Evolutionary conservation across 2,329 filamentous ascomycete species (phyloP), one percentile per base, ranked within the genome.

Genomic region (Gaeumannomyces sp.): DNA sequence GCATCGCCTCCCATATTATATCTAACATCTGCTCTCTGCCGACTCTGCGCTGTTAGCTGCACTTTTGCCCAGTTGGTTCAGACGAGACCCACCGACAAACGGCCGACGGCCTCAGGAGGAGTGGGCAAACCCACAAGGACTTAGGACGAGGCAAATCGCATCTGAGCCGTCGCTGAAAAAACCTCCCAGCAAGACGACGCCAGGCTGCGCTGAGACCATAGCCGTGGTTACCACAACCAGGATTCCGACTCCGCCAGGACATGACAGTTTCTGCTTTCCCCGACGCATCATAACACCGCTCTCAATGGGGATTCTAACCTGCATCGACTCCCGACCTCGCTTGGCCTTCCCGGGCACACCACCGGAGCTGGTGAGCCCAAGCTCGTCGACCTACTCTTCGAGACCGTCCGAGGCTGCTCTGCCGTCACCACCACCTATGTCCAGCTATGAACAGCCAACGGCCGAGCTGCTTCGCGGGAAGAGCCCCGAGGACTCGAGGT

Each of bases 301-400:
- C 74, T 79, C 82, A 82, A 86, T 85, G 83, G 83, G 82, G 77
- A 79, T 82, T 77, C 73, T 81, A 79, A 75, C 80, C 73, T 76
- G 74, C 70, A 71, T 80, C 75, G 81, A 84, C 72, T 76, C 80
- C 74, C 78, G 79, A 73, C 80, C 78, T 73, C 80, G 78, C 71
- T 78, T 81, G 74, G 76, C 78, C 73, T 75, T 79, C 68, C 82
- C 82, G 72, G 79, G 83, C 70, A 85, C 83, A 68, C 83, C 83
- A 67, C 82, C 82, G 65, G 83, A 83, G 70, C 74, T 84, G 71
- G 77, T 80, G 70, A 85, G 82, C 73, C 80, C 81, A 66, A 79
- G 79, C 65, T 79, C 79, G 64, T 79, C 81, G 25, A 78, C 79
- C 35, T 80, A 79, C 71, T 79, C 79, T 14, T 79, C 78, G 62